A percentile compares a stretch with the other conserved stretches of the same genome.
These are phyloP conservation scores for Phalaenopsis equestris DNA, from an alignment of 106 monocot species.

Conservation along the genomic window DNA sequence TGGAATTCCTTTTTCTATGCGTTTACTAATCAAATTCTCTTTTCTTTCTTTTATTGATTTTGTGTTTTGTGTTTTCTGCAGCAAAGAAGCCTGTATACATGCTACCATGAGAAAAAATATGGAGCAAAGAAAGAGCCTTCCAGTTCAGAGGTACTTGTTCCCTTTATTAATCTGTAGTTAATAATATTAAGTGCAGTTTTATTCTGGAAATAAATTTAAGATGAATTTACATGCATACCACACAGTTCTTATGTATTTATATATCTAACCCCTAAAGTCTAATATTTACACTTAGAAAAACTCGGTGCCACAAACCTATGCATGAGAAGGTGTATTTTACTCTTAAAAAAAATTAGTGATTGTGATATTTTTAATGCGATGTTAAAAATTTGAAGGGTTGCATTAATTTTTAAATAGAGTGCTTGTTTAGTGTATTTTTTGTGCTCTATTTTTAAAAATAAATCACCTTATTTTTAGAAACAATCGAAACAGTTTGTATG, in stretches of 20 bases:
- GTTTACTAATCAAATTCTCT: neutral
- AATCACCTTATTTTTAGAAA: too few relatives aligned
- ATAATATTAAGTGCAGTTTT: neutral
- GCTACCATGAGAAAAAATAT: constrained; percentile 37
- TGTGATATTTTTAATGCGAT: too few relatives aligned
- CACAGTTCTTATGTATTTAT: neutral
- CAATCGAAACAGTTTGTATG: too few relatives aligned
- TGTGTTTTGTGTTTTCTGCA: constrained; percentile 3
- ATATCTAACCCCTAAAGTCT: neutral
- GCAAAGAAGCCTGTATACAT: constrained; percentile 48
- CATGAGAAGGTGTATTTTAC: too few relatives aligned
- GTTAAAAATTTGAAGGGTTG: too few relatives aligned
- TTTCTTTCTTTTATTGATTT: neutral
- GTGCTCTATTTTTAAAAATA: too few relatives aligned
- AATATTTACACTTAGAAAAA: neutral
- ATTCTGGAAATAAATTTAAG: neutral
- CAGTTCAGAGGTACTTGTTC: constrained; percentile 23
- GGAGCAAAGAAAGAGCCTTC: constrained; percentile 21
- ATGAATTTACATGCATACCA: neutral
- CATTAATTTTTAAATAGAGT: too few relatives aligned
- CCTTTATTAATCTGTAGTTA: neutral
- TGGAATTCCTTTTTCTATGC: neutral
- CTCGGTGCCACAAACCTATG: too few relatives aligned
- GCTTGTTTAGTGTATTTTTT: too few relatives aligned
- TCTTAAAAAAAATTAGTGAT: too few relatives aligned